These are phyloP conservation scores for Cicer bijugum DNA, from an alignment of 306 rosid genomes.

Conservation along the genomic window DNA sequence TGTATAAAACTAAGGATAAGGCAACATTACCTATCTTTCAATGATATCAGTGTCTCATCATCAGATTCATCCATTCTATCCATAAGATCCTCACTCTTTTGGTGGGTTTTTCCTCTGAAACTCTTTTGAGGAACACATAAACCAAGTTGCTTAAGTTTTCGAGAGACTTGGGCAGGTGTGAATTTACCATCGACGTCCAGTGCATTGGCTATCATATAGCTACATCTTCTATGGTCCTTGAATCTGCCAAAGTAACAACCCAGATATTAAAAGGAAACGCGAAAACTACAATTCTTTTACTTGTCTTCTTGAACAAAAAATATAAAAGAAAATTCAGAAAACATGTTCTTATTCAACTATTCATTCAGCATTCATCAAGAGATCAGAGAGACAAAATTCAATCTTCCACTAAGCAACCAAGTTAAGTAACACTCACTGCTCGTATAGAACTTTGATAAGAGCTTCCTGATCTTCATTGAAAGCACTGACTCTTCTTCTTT, in stretches of 20 bases:
- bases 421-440: constrained; percentile 72
- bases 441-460: constrained; percentile 67
- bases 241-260: constrained; percentile 56
- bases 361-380: constrained; percentile 17
- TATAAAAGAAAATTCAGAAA: constrained; percentile 21
- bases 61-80: constrained; percentile 60
- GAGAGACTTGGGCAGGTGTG: constrained; percentile 76
- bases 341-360: constrained; percentile 17
- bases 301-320: constrained; percentile 2
- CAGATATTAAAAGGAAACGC: constrained; percentile 30
- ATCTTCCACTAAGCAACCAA: constrained; percentile 34
- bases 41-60: constrained; percentile 70
- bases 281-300: neutral
- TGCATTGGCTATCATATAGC: constrained; percentile 85
- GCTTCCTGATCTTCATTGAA: constrained; percentile 80
- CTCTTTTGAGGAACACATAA: constrained; percentile 61
- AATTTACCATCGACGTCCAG: constrained; percentile 66
- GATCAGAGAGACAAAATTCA: constrained; percentile 37
- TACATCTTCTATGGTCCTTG: constrained; percentile 82
- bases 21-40: constrained; percentile 61
- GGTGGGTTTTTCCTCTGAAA: constrained; percentile 44
- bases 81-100: constrained; percentile 51
- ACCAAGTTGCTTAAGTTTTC: constrained; percentile 88
- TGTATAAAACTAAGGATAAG: constrained; percentile 15
- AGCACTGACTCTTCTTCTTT: constrained; percentile 69